Evolutionary conservation across 2,329 filamentous ascomycete species (phyloP), one percentile per base, ranked within the genome.

Genomic region (Huntiella moniliformis): DNA sequence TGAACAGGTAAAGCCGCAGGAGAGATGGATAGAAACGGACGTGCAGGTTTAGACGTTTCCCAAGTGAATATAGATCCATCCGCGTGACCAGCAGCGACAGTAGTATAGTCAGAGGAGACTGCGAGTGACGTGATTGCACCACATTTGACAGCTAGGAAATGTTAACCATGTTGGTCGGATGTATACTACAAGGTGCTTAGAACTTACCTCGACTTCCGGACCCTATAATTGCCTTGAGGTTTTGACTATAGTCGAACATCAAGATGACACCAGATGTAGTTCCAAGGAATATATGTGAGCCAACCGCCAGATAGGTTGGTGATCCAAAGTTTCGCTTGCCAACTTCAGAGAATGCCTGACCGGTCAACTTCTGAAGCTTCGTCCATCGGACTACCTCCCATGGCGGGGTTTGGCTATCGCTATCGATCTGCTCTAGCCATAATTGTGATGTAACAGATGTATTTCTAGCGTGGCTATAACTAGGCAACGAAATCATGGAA

Each of bases 321-420:
- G 78, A 72, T 22, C 91, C 92, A 66, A 95, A 96, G 60, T 83
- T 95, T 51, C 91, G 79, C 63, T 78, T 91, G 33, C 87, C 91
- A 38, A 79, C 73, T 61, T 98, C 92, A 2, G 88, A 94, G 60
- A 96, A 96, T 3, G 83, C 77, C 60, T 96, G 85, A 0, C 75
- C 77, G 17, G 85, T 86, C 51, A 98, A 74, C 60, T 92, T 96
- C 56, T 79, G 83, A 48, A 98, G 65, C 57, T 82, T 91, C 1
- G 85, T 96, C 92, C 92, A 98, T 57, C 87, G 74, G 49, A 98
- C 82, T 45, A 96, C 86, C 56, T 98, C 91, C 92, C 91, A 98
- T 2, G 91, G 91, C 4, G 83, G 77, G 46, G 84, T 77, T 3
- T 77, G 71, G 1, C 77, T 75, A 52, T 88, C 82, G 16, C 71